Evolutionary conservation across 352 stramenopile species (phyloP), one percentile per base, ranked within the genome.

Genomic region (Pythium plurisporium): DNA sequence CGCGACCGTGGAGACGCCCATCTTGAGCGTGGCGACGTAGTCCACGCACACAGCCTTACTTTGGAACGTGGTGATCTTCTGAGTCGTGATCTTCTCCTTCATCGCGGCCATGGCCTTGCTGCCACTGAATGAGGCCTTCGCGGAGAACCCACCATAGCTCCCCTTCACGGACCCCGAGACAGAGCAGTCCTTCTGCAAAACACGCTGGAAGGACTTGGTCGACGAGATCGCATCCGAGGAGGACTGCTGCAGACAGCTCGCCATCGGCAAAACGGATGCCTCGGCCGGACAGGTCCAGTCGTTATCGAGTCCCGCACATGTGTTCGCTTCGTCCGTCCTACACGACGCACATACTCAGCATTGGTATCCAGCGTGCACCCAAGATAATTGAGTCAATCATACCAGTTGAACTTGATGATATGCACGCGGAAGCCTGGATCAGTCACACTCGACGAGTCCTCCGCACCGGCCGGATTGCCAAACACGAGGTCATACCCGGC

Each of bases 401-500:
- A 65, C 59, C 65, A 72, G 5, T 55, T 72, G 49, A 62, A 68
- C 53, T 67, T 72, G 46, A 69, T 42, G 12, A 67, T 42, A 22
- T 69, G 55, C 14, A 52, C 44, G 27, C 60, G 60, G 26, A 72
- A 69, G 15, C 65, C 50, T 9, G 60, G 55, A 19, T 69, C 60
- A 22, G 56, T 67, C 22, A 67, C 60, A 26, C 60, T 64, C 14
- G 59, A 65, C 0, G 64, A 54, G 9, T 64, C 61, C 37, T 69
- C 65, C 0, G 65, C 67, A 5, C 60, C 60, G 14, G 54, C 55
- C 0, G 60, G 60, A 19, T 72, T 72, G 2, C 60, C 65, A 26
- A 69, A 69, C 36, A 72, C 65, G 7, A 72, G 23, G 25, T 72
- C 65, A 23, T 69, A 69, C 15, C 60, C 65, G 11, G 55, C 65